Evolutionary conservation across 2,329 filamentous ascomycete genomes (phyloP), one percentile per base, ranked within the genome.

Genomic region (Monilinia vaccinii-corymbosi): DNA sequence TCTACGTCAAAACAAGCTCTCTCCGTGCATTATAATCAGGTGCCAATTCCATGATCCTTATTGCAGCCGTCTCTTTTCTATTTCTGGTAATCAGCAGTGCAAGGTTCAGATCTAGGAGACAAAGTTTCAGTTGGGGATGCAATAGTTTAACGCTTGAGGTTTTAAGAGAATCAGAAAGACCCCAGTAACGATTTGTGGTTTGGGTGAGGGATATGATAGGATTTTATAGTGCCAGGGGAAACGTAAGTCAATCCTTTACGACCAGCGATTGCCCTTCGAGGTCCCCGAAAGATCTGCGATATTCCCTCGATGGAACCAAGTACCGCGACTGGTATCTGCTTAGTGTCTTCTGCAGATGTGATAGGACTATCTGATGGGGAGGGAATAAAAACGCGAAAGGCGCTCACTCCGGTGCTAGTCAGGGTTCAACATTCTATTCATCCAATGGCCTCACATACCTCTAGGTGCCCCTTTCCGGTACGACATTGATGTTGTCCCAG

Each of bases 311-410:
- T 40, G 56, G 16, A n/a, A 58, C 16, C 25, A 53, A 53, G 51
- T 53, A 36, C 58, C 51, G 58, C 67, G 63, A 70, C 69, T 69
- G 60, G 62, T 58, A 21, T 51, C 32, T 48, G 31, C 60, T 53
- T 65, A 48, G 42, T 63, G 62, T 47, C 51, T 47, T 58, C 62
- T 55, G 56, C 62, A 49, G 50, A 58, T 63, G 40, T 66, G 23
- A 69, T 67, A 68, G 66, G 65, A 60, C 36, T 49, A 44, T 23
- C 21, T 49, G 34, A 34, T 47, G n/a, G 38, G 18, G 44, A 45
- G 31, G 56, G 36, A 9, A 53, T 8, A 38, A n/a, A 44, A 42
- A 28, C 38, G n/a, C 25, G 32, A 59, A 32, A 47, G 34, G n/a
- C 32, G 23, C 13, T 1, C 36, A 32, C 32, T 32, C 42, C 49